These are phyloP conservation scores for Colletotrichum liriopes DNA, from an alignment of 2,329 filamentous ascomycete genomes.

Conservation along the genomic window DNA sequence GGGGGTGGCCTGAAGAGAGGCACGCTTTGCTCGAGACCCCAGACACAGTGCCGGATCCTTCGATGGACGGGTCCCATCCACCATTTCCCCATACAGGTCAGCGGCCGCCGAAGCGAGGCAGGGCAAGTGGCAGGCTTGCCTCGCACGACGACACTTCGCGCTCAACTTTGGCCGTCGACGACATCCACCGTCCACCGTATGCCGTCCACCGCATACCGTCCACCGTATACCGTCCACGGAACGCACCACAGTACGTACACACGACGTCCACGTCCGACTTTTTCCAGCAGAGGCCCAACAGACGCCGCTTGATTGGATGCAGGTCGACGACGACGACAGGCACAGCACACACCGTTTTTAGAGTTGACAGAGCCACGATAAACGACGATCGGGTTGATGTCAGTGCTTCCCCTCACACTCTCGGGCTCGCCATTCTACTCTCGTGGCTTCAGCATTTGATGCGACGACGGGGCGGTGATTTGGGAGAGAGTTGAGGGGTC, in stretches of 20 bases:
- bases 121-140: not conserved
- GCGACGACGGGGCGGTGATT: not conserved
- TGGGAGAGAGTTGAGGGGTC: not conserved
- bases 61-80: slow-evolving; percentile 1
- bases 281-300: not conserved
- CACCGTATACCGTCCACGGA: not conserved
- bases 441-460: not conserved
- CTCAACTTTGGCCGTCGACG: slow-evolving; percentile 12
- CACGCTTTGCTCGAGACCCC: slow-evolving; percentile 26
- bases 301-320: not conserved
- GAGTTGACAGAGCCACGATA: slow-evolving; percentile 25
- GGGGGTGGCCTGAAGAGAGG: slow-evolving; percentile 1
- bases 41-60: slow-evolving; percentile 32
- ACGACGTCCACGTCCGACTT: not conserved
- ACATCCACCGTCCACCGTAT: not conserved
- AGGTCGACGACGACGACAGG: not conserved
- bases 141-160: not conserved
- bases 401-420: slow-evolving; percentile 17
- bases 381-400: slow-evolving; percentile 15
- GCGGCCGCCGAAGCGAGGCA: slow-evolving; percentile 16
- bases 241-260: not conserved
- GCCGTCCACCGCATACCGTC: not conserved
- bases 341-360: slow-evolving; percentile 7
- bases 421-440: not conserved
- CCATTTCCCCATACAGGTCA: slow-evolving; percentile 36